Base-by-base conservation (phyloP, 73 alveolate genomes). In the Symbiodinium natans region DNA sequence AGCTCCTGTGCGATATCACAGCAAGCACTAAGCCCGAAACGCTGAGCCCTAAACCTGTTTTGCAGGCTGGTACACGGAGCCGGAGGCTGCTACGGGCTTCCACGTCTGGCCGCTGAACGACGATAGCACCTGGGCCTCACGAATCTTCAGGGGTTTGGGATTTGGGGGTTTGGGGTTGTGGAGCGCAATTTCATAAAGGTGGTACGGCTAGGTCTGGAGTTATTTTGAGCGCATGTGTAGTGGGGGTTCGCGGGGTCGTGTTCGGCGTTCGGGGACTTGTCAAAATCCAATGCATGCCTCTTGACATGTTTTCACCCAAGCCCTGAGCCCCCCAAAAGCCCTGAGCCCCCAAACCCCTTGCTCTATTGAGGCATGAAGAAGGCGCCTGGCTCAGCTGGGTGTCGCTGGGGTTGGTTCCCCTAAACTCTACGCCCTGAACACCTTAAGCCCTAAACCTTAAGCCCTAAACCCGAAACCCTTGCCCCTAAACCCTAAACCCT, bases 71-170 rank as follows among this genome's bases (percentile, higher is more conserved):
- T 86, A 86, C 54, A 38, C 93, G 48, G 93, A 86, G 39, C 33
- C 56, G 80, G 93, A 86, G 39, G 48, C 82, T 38, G 54, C 93
- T 54, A 86, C 93, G 38, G 94, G 94, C 31, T 86, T 86, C 83
- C 84, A 86, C 10, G 41, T 86, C 27, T 86, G 94, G 94, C 94
- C 94, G 41, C 41, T 86, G 84, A 86, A 86, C 42, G 94, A 56
- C 17, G 94, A 86, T 83, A 86, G 94, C 43, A 25, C 82, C 48
- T 23, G 31, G 82, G 82, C 29, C 25, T 5, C 56, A 52, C 13
- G 21, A 48, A 25, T 17, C 27, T 48, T 5, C 19, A 5, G 63
- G 17, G 63, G 10, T 48, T 48, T 48, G 17, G 63, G 63, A 1
- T 48, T 48, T 48, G 17, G 63, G 17, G 3, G 13, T 52, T 52